Percentiles rank a stretch among this genome's conserved stretches.
Conservation (phyloP, 2,329 filamentous ascomycete species). For the Penicillium frequentans region DNA sequence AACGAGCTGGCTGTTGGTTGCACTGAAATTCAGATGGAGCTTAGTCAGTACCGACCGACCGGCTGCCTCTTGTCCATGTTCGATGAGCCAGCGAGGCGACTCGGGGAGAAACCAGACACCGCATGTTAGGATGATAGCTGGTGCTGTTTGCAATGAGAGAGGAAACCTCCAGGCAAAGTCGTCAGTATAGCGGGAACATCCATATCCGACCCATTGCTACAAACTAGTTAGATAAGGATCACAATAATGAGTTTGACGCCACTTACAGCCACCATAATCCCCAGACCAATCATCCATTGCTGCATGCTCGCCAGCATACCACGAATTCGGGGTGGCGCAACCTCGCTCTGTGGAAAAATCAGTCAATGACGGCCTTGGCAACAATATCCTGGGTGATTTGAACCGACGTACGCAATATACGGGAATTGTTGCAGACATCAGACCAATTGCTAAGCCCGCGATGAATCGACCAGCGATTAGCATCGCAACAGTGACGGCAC, state of each 20-base stretch:
- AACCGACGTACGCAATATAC: conserved; percentile 44
- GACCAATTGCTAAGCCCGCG: conserved; percentile 51
- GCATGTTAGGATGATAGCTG: conserved; percentile 38
- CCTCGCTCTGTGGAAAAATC: conserved; percentile 30
- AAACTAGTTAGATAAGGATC: neutral
- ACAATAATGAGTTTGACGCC: conserved; percentile 14
- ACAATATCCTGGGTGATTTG: neutral
- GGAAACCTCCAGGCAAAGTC: conserved; percentile 39
- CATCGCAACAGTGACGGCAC: conserved; percentile 42
- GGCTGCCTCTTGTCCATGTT: conserved; percentile 36
- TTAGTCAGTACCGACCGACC: conserved; percentile 34
- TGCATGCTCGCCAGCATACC: conserved; percentile 43
- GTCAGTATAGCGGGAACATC: conserved; percentile 35
- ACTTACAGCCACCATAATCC: conserved; percentile 42
- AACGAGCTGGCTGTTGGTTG: conserved; percentile 33
- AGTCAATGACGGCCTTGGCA: neutral
- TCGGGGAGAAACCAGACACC: conserved; percentile 37
- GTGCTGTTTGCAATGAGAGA: conserved; percentile 37
- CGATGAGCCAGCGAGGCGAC: conserved; percentile 39
- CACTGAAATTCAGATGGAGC: conserved; percentile 31
- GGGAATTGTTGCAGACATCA: conserved; percentile 49
- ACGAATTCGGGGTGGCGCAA: conserved; percentile 40
- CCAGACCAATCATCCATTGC: conserved; percentile 49
- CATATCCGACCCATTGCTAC: conserved; percentile 53
- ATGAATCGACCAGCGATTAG: conserved; percentile 53